Evolutionary conservation across 139 green algal species (phyloP), one percentile per base, ranked within the genome.

Genomic region (Chlamydomonas sp.): DNA sequence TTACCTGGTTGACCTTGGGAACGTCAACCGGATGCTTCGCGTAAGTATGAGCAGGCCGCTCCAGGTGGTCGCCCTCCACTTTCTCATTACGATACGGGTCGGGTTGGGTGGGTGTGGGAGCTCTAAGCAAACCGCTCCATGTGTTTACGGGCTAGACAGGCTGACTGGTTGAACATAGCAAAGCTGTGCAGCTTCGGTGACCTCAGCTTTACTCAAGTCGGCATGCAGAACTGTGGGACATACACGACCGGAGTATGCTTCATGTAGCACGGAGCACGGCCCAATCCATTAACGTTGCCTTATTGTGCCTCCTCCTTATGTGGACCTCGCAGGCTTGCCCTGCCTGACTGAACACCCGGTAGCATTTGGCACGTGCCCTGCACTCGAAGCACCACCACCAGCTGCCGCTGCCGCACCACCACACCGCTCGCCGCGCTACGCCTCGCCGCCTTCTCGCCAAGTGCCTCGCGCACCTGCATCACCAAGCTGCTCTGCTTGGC

Each of bases 1-100:
- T 80, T 99, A 98, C 63, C 74, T 99, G 2, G 79, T 98, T n/a
- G 97, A 99, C 87, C 91, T 99, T 72, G 97, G 94, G 5, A 94
- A 94, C 12, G 94, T 99, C 14, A 79, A 90, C 68, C 91, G 95
- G 14, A 92, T 97, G 92, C 96, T 94, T 86, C 90, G 94, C 91
- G 93, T 95, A 91, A 83, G 31, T 49, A 49, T 49, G 31, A 49
- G 31, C 31, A 49, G 31, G 31, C 31, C 31, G 31, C 31, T 49
- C 31, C 31, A 49, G 31, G 31, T 49, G 31, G 31, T 49, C 31
- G 31, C 31, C 31, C 31, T 49, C 31, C 31, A 49, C 31, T 49
- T 49, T 49, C 31, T 49, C 31, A 49, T 49, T 49, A 49, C 31
- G 64, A 10, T 8, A 31, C 2, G 80, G 80, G 80, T 68, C 64